A percentile compares a stretch with the other conserved stretches of the same genome.
Conservation (phyloP, 352 stramenopile species). For the Globisporangium barbulae region DNA sequence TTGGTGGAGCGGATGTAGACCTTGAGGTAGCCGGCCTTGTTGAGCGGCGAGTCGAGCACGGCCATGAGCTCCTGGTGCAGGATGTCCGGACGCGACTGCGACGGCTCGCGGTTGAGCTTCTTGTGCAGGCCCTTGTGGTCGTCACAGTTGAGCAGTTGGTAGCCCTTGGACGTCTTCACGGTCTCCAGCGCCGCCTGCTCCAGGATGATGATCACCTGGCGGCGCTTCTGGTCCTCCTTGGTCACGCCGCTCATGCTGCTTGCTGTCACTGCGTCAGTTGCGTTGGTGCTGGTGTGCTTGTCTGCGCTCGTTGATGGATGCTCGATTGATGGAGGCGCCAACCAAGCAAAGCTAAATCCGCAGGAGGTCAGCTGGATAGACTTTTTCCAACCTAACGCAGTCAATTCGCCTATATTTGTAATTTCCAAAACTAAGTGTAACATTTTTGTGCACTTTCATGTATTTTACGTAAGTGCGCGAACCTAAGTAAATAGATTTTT, state of each 20-base stretch:
- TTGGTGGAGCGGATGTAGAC: slow-evolving; percentile 97
- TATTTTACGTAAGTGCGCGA: no score
- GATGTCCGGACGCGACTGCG: slow-evolving; percentile 98
- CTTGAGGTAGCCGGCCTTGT: slow-evolving; percentile 98
- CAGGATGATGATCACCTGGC: slow-evolving; percentile 96
- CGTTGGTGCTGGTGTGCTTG: not conserved
- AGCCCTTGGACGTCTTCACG: slow-evolving; percentile 99
- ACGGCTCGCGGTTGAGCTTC: slow-evolving; percentile 96
- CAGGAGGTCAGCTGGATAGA: no score
- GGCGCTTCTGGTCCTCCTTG: slow-evolving; percentile 76
- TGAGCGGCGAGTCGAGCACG: slow-evolving; percentile 98
- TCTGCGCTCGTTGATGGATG: not conserved
- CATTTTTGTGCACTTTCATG: no score
- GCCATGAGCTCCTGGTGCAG: slow-evolving; percentile 98
- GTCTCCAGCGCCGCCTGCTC: slow-evolving; percentile 99
- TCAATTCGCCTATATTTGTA: no score
- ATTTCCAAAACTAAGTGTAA: no score
- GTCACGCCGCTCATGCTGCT: slow-evolving; percentile 27
- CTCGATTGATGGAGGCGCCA: not conserved
- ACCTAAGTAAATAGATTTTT: no score
- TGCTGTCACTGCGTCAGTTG: not conserved
- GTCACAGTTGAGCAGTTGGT: slow-evolving; percentile 99
- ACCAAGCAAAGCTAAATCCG: not conserved
- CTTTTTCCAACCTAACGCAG: no score
- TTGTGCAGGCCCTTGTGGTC: slow-evolving; percentile 96